Conservation (phyloP, 2,329 filamentous ascomycete species). For the Passalora sequoiae region DNA sequence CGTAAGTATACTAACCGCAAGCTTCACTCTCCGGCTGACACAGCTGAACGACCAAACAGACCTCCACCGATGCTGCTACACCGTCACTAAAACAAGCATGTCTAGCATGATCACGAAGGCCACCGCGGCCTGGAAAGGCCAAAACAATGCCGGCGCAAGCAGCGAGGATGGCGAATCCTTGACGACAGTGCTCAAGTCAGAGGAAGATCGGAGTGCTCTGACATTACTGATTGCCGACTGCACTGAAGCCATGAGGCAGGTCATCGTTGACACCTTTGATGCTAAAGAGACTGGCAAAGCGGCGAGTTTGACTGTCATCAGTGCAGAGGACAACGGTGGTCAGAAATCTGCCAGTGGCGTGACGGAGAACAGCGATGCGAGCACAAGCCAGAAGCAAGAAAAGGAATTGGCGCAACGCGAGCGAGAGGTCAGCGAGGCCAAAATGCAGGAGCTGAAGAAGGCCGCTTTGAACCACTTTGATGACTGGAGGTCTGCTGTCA, state of each 20-base stretch:
- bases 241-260: constrained; percentile 43
- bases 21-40: too few relatives aligned
- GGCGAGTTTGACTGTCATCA: constrained; percentile 26
- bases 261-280: constrained; percentile 41
- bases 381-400: constrained; percentile 23
- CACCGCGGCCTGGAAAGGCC: constrained; percentile 18
- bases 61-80: too few relatives aligned
- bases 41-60: too few relatives aligned
- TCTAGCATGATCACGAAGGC: constrained; percentile 26
- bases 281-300: constrained; percentile 33
- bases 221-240: constrained; percentile 44
- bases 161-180: constrained; percentile 37
- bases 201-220: constrained; percentile 40
- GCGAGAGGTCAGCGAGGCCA: constrained; percentile 48
- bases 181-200: constrained; percentile 42
- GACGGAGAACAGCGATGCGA: constrained; percentile 3
- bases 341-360: neutral
- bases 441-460: constrained; percentile 60
- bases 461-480: constrained; percentile 67
- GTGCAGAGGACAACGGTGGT: constrained; percentile 20
- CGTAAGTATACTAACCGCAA: too few relatives aligned
- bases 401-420: constrained; percentile 37
- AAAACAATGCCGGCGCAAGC: constrained; percentile 9
- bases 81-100: constrained; percentile 13
- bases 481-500: constrained; percentile 70